phyloP scores from a whole-genome alignment of 2,329 filamentous ascomycete species.

The Ceratocystis lukuohia region DNA sequence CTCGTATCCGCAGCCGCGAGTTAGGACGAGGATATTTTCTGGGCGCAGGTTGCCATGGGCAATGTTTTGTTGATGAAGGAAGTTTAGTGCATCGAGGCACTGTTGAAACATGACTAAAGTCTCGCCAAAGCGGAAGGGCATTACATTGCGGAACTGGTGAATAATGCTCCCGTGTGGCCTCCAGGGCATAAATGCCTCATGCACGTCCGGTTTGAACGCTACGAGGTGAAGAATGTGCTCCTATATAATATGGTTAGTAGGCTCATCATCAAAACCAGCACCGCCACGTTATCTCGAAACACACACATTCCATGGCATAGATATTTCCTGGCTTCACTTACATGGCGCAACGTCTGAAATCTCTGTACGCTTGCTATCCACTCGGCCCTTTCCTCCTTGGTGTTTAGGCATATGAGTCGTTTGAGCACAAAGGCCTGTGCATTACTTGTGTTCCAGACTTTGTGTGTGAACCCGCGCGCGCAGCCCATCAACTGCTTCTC shows the following conservation, averaged over 20 bases:
- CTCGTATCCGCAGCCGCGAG: neutral
- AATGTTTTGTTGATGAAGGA: slow-evolving; percentile 4
- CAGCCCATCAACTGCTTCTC: slow-evolving; percentile 9
- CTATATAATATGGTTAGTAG: neutral
- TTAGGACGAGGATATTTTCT: slow-evolving; percentile 8
- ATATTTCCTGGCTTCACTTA: neutral
- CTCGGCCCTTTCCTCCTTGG: neutral
- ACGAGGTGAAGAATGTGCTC: neutral
- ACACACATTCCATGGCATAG: neutral
- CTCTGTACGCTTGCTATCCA: slow-evolving; percentile 4
- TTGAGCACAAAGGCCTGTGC: slow-evolving; percentile 5
- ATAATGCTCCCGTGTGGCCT: neutral
- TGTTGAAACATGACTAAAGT: neutral
- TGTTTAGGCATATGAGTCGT: neutral
- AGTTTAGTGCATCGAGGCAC: slow-evolving; percentile 4
- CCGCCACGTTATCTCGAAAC: neutral
- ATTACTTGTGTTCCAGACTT: slow-evolving; percentile 8
- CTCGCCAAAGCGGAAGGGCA: neutral
- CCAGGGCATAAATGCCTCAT: neutral
- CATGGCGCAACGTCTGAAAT: neutral
- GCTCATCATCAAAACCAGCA: neutral
- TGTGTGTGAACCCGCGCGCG: slow-evolving; percentile 2
- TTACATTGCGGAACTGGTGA: neutral
- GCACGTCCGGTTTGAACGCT: neutral
- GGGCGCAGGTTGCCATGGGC: slow-evolving; percentile 10